Base-by-base conservation (phyloP, 768 basidiomycete genomes). In the Cyclocybe cylindracea region DNA sequence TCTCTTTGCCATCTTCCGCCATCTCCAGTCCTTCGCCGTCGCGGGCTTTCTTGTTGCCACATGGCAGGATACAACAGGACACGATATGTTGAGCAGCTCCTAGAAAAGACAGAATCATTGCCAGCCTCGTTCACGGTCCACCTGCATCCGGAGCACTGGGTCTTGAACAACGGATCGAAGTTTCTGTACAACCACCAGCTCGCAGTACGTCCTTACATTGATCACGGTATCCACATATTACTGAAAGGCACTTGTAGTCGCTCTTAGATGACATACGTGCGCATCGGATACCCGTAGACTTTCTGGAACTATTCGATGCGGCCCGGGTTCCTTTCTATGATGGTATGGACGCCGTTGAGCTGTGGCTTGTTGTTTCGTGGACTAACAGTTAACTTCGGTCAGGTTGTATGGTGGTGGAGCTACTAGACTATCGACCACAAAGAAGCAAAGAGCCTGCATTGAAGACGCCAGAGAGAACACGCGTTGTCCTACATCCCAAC, bases 371-470 rank as follows among this genome's bases (percentile, higher is more conserved):
- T 19, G 44, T 36, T 29, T 44, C 24, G 18, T 19, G 16, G 16
- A 35, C 39, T 19, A 35, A 35, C 10, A 39, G 46, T 13, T 48
- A 46, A 29, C 42, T 57, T 19, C 40, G 52, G 39, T 52, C 29
- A 94, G 91, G 91, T 35, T 91, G 89, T 60, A 84, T 94, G 80
- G 78, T 94, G 52, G 91, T 92, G 2, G 91, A 94, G 64, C 77
- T 93, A 19, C 73, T 87, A 34, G 90, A 94, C 63, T 88, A 89
- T 61, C 78, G 89, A 8, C 82, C 84, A 6, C 76, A 79, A 48
- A 78, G 71, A 62, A 66, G 64, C 48, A 84, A 79, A 50, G 86
- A 89, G 33, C 73, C 79, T n/a, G 63, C 74, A 0, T 76, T 79
- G 10, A 83, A 80, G 59, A 79, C 76, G 55, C 83, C 85, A 1